A percentile compares a stretch with the other conserved stretches of the same genome.
phyloP scores from a whole-genome alignment of 73 alveolate species.

The Tetrahymena thermophila region DNA sequence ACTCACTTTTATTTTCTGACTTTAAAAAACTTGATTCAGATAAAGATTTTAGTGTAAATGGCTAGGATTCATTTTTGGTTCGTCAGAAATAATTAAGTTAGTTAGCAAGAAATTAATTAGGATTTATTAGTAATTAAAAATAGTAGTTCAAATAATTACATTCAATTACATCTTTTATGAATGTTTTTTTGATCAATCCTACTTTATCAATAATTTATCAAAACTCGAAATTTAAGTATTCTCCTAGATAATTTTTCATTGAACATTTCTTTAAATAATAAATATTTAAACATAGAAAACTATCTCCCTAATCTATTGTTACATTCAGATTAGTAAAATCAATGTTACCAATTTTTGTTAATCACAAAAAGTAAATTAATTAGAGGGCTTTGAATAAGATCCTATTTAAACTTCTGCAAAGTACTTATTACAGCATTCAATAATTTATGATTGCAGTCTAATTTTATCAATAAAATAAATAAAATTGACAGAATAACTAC shows the following conservation, averaged over 20 bases:
- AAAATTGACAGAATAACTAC: no score
- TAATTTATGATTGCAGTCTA: no score
- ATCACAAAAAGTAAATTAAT: no score
- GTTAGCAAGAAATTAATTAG: background rate
- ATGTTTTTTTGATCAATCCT: background rate
- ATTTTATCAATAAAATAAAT: no score
- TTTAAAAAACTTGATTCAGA: background rate
- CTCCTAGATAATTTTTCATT: background rate
- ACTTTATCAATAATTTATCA: no score
- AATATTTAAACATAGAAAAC: background rate
- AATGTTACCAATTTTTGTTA: no score
- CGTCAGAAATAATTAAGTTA: background rate
- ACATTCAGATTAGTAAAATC: no score
- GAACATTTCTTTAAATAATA: background rate
- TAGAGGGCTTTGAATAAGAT: no score
- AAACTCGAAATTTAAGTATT: background rate
- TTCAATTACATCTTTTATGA: background rate
- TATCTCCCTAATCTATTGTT: no score
- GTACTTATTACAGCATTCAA: no score
- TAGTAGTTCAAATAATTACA: background rate
- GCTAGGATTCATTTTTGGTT: background rate
- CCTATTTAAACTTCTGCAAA: no score
- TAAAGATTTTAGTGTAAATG: background rate
- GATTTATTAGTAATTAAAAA: background rate
- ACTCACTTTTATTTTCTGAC: background rate